phyloP scores from a whole-genome alignment of 1,139 yeast genomes.

The Kodamaea suecica region DNA sequence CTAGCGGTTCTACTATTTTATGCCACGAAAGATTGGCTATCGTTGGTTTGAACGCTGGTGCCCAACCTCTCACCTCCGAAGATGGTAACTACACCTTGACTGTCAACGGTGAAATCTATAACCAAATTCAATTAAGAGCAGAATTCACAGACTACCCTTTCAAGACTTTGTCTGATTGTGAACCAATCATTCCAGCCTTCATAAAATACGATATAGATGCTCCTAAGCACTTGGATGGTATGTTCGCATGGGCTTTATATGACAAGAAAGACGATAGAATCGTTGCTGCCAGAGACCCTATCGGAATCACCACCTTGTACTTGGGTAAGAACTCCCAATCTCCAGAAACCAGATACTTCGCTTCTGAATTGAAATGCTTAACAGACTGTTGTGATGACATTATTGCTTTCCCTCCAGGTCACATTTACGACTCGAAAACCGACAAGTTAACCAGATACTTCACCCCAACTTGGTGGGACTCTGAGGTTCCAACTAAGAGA shows the following conservation, averaged over 20 bases:
- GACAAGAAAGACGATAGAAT: slow-evolving; percentile 83
- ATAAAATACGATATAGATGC: slow-evolving; percentile 85
- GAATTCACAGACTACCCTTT: slow-evolving; percentile 68
- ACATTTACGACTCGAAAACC: slow-evolving; percentile 87
- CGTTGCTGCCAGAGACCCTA: slow-evolving; percentile 97
- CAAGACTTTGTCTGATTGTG: slow-evolving; percentile 93
- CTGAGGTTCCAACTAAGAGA: slow-evolving; percentile 66
- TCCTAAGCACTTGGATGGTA: slow-evolving; percentile 92
- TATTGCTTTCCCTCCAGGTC: slow-evolving; percentile 97
- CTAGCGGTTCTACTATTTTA: slow-evolving; percentile 73
- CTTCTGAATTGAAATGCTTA: slow-evolving; percentile 91
- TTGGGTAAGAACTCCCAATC: slow-evolving; percentile 77
- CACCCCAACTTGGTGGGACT: slow-evolving; percentile 95
- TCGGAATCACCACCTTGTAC: slow-evolving; percentile 94
- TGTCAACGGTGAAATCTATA: slow-evolving; percentile 97
- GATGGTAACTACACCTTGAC: slow-evolving; percentile 74
- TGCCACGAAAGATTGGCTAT: slow-evolving; percentile 96
- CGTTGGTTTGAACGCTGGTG: slow-evolving; percentile 93
- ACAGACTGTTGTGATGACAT: slow-evolving; percentile 92
- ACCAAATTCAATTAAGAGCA: slow-evolving; percentile 86
- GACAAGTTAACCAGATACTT: slow-evolving; percentile 84
- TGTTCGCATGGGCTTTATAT: slow-evolving; percentile 93
- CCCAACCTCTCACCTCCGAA: slow-evolving; percentile 87
- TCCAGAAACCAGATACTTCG: slow-evolving; percentile 81
- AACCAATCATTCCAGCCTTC: slow-evolving; percentile 90